Conservation (phyloP, 225 moss, liverwort and hornwort genomes). For the Pleurozium schreberi region DNA sequence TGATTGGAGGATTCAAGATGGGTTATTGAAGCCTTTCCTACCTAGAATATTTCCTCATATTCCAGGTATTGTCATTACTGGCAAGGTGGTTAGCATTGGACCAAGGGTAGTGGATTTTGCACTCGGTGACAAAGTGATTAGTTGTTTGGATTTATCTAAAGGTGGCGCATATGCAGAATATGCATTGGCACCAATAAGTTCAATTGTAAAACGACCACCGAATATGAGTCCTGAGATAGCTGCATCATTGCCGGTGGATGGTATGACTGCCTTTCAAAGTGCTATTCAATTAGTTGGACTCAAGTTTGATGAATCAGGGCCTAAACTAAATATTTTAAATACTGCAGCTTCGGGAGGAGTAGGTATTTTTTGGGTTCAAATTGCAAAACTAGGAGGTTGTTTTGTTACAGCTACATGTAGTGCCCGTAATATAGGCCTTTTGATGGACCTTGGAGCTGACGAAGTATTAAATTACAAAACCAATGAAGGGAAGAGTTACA, state of each 20-base stretch:
- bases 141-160: not conserved
- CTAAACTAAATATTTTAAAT: not conserved
- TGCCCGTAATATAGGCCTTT: not conserved
- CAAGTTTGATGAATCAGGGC: not conserved
- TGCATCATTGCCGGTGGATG: not conserved
- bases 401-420: not conserved
- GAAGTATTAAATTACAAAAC: not conserved
- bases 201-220: not conserved
- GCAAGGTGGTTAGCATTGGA: not conserved
- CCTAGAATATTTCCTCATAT: not conserved
- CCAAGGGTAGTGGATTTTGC: not conserved
- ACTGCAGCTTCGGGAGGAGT: not conserved
- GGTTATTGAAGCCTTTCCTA: not conserved
- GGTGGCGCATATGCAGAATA: not conserved
- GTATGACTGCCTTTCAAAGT: not conserved
- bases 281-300: not conserved
- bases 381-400: not conserved
- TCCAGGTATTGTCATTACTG: not conserved
- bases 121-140: not conserved
- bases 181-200: not conserved
- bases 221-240: not conserved
- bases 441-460: not conserved
- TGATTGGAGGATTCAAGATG: not conserved
- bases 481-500: not conserved
- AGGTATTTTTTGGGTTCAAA: not conserved